A percentile compares a stretch with the other conserved stretches of the same genome.
Conservation (phyloP, 176 grass and related monocot species). For the Bolboschoenus planiculmis region DNA sequence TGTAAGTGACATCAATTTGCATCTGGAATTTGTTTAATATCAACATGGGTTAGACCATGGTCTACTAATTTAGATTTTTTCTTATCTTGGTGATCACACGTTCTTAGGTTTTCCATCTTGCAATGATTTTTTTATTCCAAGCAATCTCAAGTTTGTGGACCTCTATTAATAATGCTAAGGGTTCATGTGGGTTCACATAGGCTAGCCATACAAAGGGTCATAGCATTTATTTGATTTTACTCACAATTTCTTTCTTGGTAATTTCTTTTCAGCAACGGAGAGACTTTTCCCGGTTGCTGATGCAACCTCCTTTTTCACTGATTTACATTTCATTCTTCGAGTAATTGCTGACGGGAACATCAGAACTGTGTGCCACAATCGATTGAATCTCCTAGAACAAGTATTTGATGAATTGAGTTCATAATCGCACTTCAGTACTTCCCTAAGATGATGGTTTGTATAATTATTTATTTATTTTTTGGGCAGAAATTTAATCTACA, state of each 20-base stretch:
- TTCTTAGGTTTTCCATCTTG: not conserved
- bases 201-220: not conserved
- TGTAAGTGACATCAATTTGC: constrained; percentile 43
- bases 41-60: not conserved
- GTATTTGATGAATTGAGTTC: constrained; percentile 35
- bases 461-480: constrained; percentile 20
- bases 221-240: not conserved
- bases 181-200: not conserved
- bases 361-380: constrained; percentile 81
- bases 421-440: constrained; percentile 14
- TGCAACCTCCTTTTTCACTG: constrained; percentile 93
- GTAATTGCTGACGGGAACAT: constrained; percentile 82
- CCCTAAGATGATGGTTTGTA: not conserved
- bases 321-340: constrained; percentile 91
- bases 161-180: not conserved
- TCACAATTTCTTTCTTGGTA: not conserved
- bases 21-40: constrained; percentile 3
- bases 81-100: not conserved
- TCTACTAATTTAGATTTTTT: constrained; percentile 1
- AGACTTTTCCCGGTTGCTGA: constrained; percentile 76
- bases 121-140: constrained; percentile 3
- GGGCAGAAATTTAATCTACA: constrained; percentile 97
- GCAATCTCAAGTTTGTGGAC: not conserved
- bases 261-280: constrained; percentile 54
- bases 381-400: constrained; percentile 87